These are phyloP conservation scores for Neltuma alba DNA, from an alignment of 306 rosid genomes.

Conservation along the genomic window DNA sequence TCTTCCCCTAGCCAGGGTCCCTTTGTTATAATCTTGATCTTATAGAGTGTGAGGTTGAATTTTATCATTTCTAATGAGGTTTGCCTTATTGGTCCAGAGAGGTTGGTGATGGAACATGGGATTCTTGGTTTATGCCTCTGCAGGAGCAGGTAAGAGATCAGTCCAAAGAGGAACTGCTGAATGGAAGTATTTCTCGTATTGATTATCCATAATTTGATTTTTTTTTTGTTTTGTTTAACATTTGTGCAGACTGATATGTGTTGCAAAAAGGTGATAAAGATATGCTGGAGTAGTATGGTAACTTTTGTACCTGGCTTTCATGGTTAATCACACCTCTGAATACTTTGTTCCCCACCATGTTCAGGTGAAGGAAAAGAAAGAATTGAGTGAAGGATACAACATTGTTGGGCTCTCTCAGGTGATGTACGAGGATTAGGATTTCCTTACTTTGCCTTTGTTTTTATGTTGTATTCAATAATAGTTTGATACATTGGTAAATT, in stretches of 20 bases:
- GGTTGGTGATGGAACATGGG: slow-evolving; percentile 88
- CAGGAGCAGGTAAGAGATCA: slow-evolving; percentile 61
- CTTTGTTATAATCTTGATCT: background rate
- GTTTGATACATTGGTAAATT: background rate
- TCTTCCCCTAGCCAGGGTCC: background rate
- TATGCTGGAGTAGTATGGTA: slow-evolving; percentile 39
- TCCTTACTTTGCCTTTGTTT: slow-evolving; percentile 4
- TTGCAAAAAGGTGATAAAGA: slow-evolving; percentile 69
- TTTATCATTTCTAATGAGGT: slow-evolving; percentile 18
- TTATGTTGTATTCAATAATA: background rate
- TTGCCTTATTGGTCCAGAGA: slow-evolving; percentile 61
- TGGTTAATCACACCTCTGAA: slow-evolving; percentile 33
- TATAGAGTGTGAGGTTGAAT: slow-evolving; percentile 2
- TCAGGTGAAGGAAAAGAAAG: slow-evolving; percentile 87
- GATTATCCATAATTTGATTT: slow-evolving; percentile 35
- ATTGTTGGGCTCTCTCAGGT: slow-evolving; percentile 99
- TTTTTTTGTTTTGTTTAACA: background rate
- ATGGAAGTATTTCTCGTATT: slow-evolving; percentile 16
- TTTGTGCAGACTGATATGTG: slow-evolving; percentile 71
- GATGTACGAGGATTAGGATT: slow-evolving; percentile 35
- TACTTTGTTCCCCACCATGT: slow-evolving; percentile 24
- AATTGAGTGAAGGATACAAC: slow-evolving; percentile 74
- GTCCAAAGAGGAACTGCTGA: slow-evolving; percentile 15
- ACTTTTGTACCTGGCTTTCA: slow-evolving; percentile 31
- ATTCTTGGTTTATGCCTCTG: slow-evolving; percentile 90